Evolutionary conservation across 768 basidiomycete species (phyloP).

Genomic region (Auricularia heimuer): DNA sequence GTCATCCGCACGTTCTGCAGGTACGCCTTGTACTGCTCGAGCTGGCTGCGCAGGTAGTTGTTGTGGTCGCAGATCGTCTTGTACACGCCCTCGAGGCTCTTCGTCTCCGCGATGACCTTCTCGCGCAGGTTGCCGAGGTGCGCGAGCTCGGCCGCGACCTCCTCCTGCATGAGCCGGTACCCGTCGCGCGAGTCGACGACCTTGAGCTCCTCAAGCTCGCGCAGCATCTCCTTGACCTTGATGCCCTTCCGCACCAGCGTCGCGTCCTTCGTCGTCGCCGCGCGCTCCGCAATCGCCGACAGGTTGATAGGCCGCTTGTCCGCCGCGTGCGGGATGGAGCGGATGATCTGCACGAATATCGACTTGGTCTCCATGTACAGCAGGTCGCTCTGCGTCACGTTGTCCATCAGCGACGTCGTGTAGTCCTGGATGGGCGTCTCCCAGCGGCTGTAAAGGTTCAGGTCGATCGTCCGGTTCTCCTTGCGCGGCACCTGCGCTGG

Average conservation of each 20-base stretch:
- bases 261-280: conserved; percentile 95
- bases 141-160: conserved; percentile 88
- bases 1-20: conserved; percentile 93
- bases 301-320: conserved; percentile 88
- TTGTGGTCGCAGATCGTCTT: conserved; percentile 99
- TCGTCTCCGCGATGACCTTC: conserved; percentile 87
- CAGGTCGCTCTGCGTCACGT: conserved; percentile 95
- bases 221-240: conserved; percentile 98
- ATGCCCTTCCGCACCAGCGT: conserved; percentile 93
- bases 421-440: conserved; percentile 98
- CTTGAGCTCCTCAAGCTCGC: conserved; percentile 86
- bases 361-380: conserved; percentile 99
- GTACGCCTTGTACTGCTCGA: conserved; percentile 99
- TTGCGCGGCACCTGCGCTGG: conserved; percentile 95
- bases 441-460: conserved; percentile 94
- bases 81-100: conserved; percentile 92
- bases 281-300: conserved; percentile 79
- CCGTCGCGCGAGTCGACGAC: conserved; percentile 76
- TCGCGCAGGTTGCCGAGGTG: conserved; percentile 95
- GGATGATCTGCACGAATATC: conserved; percentile 94
- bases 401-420: conserved; percentile 92
- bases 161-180: conserved; percentile 94
- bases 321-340: conserved; percentile 77
- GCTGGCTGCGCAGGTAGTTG: conserved; percentile 88
- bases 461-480: conserved; percentile 90